Percentiles rank a stretch among this genome's conserved stretches.
These are phyloP conservation scores for Alloteropsis angusta DNA, from an alignment of 202 grass and related monocot genomes.

Conservation along the genomic window DNA sequence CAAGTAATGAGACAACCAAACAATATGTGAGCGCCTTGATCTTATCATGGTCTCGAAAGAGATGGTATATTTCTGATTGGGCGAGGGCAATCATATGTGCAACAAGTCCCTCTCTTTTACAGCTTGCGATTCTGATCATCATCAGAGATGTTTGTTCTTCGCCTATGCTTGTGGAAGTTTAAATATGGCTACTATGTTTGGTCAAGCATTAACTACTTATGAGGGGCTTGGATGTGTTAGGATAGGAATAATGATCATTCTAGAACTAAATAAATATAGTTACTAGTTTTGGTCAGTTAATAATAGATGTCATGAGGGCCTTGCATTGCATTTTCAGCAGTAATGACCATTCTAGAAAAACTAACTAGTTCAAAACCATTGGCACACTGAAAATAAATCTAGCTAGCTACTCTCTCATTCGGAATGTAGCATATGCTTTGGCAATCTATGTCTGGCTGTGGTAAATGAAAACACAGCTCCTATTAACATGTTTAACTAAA, in stretches of 20 bases:
- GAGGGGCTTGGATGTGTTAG: background rate
- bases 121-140: constrained; percentile 13
- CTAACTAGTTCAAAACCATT: background rate
- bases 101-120: background rate
- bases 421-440: background rate
- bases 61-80: constrained; percentile 4
- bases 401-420: background rate
- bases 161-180: background rate
- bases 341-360: background rate
- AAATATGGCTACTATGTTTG: background rate
- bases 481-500: background rate
- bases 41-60: background rate
- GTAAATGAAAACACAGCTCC: background rate
- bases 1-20: background rate
- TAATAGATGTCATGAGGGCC: background rate
- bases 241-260: background rate
- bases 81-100: background rate
- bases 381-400: background rate
- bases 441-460: background rate
- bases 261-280: background rate
- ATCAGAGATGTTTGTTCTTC: background rate
- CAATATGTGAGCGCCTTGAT: constrained; percentile 5
- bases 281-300: background rate
- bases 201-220: background rate
- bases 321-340: background rate